Base-by-base conservation (phyloP, 768 basidiomycete genomes). In the Pleurotus ostreatus region DNA sequence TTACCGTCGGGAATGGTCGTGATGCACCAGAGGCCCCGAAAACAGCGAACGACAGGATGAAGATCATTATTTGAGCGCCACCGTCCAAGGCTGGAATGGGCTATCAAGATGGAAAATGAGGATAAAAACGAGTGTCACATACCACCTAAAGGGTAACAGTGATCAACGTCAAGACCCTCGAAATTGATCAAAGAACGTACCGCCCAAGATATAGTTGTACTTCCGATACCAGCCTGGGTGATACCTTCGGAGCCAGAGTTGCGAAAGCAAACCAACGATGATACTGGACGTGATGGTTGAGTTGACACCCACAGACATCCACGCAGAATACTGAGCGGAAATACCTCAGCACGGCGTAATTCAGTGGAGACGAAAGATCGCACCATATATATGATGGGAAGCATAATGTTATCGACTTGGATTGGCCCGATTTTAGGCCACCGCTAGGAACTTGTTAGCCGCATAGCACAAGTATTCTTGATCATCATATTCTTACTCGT, bases 121-220 rank as follows among this genome's bases (percentile, higher is more conserved):
- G n/a, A n/a, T n/a, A n/a, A n/a, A n/a, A n/a, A n/a, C n/a, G n/a
- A n/a, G n/a, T n/a, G n/a, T n/a, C 15, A 53, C 51, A 53, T 53
- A 53, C 51, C 51, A 53, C 51, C 51, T 53, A 9, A 16, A 3
- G 2, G n/a, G 23, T 12, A 7, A n/a, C 37, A 2, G 9, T 6
- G 7, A 37, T 51, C 2, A 51, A 20, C 22, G 16, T 13, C 30
- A 5, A 51, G n/a, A 4, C 4, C n/a, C 25, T 5, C 26, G 11
- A 53, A 11, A 11, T 2, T 13, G 4, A 23, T 1, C 15, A 39
- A 26, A 38, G 20, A 47, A 55, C 45, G n/a, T 20, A 41, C 84
- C 88, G 25, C 83, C 84, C 3, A 88, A 67, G 39, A 86, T 79
- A 62, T 85, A 86, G 63, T 87, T 86, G 66, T 85, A 85, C 61